A percentile compares a stretch with the other conserved stretches of the same genome.
These are phyloP conservation scores for Amaranthus palmeri DNA, from an alignment of 148 eudicot genomes.

Conservation along the genomic window DNA sequence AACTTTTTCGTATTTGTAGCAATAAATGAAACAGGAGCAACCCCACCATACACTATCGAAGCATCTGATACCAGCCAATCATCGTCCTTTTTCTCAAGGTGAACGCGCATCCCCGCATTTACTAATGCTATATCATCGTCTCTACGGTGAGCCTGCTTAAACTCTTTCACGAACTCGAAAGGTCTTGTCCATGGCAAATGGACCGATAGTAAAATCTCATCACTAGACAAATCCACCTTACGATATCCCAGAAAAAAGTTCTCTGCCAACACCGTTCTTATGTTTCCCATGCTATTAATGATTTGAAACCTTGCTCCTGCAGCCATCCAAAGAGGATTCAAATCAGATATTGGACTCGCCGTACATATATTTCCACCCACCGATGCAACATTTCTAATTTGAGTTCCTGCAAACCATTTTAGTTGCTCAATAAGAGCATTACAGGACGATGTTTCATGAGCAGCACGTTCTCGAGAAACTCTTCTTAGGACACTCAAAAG, in stretches of 20 bases:
- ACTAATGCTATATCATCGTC: conserved; percentile 98
- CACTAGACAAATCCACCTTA: conserved; percentile 67
- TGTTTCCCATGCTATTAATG: conserved; percentile 63
- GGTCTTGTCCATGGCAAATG: conserved; percentile 80
- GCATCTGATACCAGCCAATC: conserved; percentile 85
- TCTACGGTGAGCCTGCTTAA: conserved; percentile 96
- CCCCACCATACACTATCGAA: conserved; percentile 90
- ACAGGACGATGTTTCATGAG: conserved; percentile 73
- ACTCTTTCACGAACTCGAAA: conserved; percentile 81
- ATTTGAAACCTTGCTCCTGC: conserved; percentile 75
- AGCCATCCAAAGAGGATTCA: conserved; percentile 99
- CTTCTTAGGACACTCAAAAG: conserved; percentile 43
- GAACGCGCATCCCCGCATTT: conserved; percentile 94
- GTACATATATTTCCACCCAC: conserved; percentile 97
- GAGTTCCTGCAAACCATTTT: conserved; percentile 98
- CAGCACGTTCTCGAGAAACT: conserved; percentile 42
- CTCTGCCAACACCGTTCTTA: conserved; percentile 59
- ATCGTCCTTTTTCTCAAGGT: conserved; percentile 53
- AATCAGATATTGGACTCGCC: conserved; percentile 96
- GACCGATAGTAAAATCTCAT: conserved; percentile 77
- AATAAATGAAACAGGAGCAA: conserved; percentile 70
- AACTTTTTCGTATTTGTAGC: conserved; percentile 61
- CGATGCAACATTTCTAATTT: conserved; percentile 95
- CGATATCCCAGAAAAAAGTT: conserved; percentile 91
- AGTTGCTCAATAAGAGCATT: conserved; percentile 77